phyloP scores from a whole-genome alignment of 2,329 filamentous ascomycete species.

The Rhynchosporium agropyri region DNA sequence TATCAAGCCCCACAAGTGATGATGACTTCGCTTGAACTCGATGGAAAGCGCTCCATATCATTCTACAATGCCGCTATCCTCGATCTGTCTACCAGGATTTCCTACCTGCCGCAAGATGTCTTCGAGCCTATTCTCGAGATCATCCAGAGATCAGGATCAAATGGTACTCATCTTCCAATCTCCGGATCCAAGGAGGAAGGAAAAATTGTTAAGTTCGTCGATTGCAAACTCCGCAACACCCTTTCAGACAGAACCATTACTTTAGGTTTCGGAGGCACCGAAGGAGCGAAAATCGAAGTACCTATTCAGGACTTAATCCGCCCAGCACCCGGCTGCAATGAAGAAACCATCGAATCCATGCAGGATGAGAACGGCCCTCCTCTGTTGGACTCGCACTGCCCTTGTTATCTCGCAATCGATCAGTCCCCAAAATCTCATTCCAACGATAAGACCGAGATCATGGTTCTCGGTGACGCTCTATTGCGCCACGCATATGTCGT shows the following conservation, averaged over 20 bases:
- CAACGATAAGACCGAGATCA: not conserved
- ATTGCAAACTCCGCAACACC: not conserved
- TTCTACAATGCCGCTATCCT: not conserved
- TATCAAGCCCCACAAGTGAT: constrained; percentile 33
- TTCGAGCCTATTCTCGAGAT: not conserved
- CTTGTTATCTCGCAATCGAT: not conserved
- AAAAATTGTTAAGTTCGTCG: not conserved
- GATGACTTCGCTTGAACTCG: constrained; percentile 33
- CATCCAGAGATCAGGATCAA: not conserved
- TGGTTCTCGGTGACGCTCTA: constrained; percentile 53
- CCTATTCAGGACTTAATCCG: not conserved
- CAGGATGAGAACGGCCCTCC: not conserved
- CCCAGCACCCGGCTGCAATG: not conserved
- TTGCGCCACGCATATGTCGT: constrained; percentile 57
- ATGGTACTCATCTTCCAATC: not conserved
- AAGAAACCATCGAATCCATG: not conserved
- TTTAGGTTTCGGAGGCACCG: not conserved
- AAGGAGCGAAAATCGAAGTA: not conserved
- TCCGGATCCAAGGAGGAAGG: not conserved
- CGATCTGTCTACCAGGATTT: not conserved
- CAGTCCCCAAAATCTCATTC: not conserved
- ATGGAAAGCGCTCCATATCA: not conserved
- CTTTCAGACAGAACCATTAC: not conserved
- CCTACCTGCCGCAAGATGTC: not conserved
- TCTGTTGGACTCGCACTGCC: not conserved